Conservation (phyloP, 768 basidiomycete species). For the Suillus sp. region DNA sequence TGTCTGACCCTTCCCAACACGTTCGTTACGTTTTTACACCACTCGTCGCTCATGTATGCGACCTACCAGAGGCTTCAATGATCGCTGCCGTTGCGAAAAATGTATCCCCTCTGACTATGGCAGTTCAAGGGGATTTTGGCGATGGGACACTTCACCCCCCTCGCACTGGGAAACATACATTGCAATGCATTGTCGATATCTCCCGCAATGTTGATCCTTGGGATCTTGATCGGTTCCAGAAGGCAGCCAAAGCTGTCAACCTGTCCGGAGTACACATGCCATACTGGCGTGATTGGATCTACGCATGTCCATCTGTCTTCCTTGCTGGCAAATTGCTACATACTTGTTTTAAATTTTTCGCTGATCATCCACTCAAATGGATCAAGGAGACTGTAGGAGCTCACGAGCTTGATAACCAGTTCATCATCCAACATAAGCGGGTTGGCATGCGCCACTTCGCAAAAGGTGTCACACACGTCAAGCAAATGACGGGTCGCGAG, state of each 20-base stretch:
- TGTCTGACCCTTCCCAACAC: slow-evolving; percentile 26
- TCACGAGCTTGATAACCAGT: slow-evolving; percentile 38
- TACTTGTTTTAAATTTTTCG: slow-evolving; percentile 22
- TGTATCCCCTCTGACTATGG: slow-evolving; percentile 15
- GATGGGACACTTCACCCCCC: slow-evolving; percentile 6
- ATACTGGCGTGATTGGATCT: slow-evolving; percentile 40
- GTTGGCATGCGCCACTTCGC: slow-evolving; percentile 39
- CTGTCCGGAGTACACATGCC: slow-evolving; percentile 22
- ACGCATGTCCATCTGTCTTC: slow-evolving; percentile 35
- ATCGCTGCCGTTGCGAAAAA: slow-evolving; percentile 9
- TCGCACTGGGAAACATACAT: not conserved
- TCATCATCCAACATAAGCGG: slow-evolving; percentile 37
- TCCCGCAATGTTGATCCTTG: slow-evolving; percentile 19
- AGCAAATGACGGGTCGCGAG: slow-evolving; percentile 44
- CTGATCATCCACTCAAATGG: slow-evolving; percentile 43
- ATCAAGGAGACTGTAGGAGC: slow-evolving; percentile 32
- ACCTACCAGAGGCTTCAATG: slow-evolving; percentile 8
- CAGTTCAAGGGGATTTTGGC: slow-evolving; percentile 6
- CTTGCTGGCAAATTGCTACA: slow-evolving; percentile 42
- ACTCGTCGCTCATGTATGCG: not conserved
- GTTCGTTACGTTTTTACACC: slow-evolving; percentile 1
- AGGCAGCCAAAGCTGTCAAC: slow-evolving; percentile 17
- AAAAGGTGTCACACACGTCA: slow-evolving; percentile 40
- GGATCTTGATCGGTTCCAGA: slow-evolving; percentile 29
- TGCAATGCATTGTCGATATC: slow-evolving; percentile 1